phyloP scores from a whole-genome alignment of 495 filamentous ascomycete species.

The Bathelium albidoporum region DNA sequence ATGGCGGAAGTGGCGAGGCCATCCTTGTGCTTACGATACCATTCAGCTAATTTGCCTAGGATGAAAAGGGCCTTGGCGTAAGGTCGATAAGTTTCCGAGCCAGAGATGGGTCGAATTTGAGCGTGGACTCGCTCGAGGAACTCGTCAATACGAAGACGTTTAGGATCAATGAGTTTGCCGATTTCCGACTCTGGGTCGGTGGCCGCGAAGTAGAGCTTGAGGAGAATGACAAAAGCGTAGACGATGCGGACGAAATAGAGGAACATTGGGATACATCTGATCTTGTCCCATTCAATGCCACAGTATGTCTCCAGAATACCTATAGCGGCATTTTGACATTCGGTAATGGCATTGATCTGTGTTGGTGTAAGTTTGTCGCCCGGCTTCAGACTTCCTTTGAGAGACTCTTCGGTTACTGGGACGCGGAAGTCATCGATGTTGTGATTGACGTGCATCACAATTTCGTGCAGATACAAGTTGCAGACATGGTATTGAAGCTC shows the following conservation, averaged over 20 bases:
- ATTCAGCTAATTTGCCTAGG: slow-evolving; percentile 58
- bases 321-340: slow-evolving; percentile 63
- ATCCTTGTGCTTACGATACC: slow-evolving; percentile 51
- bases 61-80: slow-evolving; percentile 70
- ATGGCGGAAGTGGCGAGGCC: slow-evolving; percentile 3
- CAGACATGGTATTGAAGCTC: slow-evolving; percentile 53
- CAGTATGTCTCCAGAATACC: slow-evolving; percentile 62
- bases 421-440: slow-evolving; percentile 50
- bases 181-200: slow-evolving; percentile 57
- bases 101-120: slow-evolving; percentile 55
- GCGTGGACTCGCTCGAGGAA: slow-evolving; percentile 59
- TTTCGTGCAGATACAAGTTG: slow-evolving; percentile 78
- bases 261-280: slow-evolving; percentile 68
- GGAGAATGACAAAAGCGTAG: slow-evolving; percentile 74
- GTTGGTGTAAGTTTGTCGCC: slow-evolving; percentile 38
- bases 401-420: slow-evolving; percentile 39
- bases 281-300: slow-evolving; percentile 44
- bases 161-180: slow-evolving; percentile 63
- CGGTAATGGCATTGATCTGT: slow-evolving; percentile 55
- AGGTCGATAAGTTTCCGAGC: slow-evolving; percentile 55
- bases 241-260: slow-evolving; percentile 67
- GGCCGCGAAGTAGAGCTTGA: slow-evolving; percentile 78
- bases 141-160: slow-evolving; percentile 63
- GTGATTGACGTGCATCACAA: slow-evolving; percentile 66
- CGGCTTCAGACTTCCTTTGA: slow-evolving; percentile 32